A percentile compares a stretch with the other conserved stretches of the same genome.
These are phyloP conservation scores for Rhizophora mangle DNA, from an alignment of 345 rosid genomes.

Conservation along the genomic window DNA sequence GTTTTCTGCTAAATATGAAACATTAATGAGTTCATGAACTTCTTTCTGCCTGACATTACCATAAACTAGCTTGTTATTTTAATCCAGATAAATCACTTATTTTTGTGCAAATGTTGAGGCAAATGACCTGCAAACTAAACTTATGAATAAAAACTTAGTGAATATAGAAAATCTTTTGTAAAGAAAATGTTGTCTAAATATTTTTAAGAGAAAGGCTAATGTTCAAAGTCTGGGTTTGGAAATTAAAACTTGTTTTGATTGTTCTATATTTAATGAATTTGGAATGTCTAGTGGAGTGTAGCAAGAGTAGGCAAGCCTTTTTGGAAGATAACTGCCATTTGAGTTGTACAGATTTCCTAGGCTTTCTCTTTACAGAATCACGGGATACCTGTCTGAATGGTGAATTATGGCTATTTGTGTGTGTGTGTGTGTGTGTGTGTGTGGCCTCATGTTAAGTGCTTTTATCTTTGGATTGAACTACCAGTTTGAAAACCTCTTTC, in stretches of 20 bases:
- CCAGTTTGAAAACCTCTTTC: neutral
- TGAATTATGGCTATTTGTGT: neutral
- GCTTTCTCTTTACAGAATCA: neutral
- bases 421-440: neutral
- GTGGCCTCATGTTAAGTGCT: neutral
- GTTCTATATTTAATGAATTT: too few relatives aligned
- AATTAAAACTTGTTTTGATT: neutral
- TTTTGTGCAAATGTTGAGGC: neutral
- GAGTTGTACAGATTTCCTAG: neutral
- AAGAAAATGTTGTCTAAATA: too few relatives aligned
- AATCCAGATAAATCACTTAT: neutral
- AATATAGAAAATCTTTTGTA: too few relatives aligned
- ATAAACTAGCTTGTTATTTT: neutral
- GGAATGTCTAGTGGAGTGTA: too few relatives aligned
- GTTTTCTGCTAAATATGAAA: neutral
- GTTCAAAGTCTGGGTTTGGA: neutral
- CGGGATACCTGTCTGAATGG: too few relatives aligned
- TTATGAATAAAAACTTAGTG: too few relatives aligned
- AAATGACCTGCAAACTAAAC: neutral
- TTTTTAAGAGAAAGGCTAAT: too few relatives aligned
- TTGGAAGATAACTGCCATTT: too few relatives aligned
- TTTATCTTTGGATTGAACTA: neutral
- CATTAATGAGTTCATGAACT: neutral
- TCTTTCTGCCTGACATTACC: neutral
- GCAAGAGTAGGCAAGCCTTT: too few relatives aligned